These are phyloP conservation scores for Dalechampia spathulata DNA, from an alignment of 441 rosid genomes.

Conservation along the genomic window DNA sequence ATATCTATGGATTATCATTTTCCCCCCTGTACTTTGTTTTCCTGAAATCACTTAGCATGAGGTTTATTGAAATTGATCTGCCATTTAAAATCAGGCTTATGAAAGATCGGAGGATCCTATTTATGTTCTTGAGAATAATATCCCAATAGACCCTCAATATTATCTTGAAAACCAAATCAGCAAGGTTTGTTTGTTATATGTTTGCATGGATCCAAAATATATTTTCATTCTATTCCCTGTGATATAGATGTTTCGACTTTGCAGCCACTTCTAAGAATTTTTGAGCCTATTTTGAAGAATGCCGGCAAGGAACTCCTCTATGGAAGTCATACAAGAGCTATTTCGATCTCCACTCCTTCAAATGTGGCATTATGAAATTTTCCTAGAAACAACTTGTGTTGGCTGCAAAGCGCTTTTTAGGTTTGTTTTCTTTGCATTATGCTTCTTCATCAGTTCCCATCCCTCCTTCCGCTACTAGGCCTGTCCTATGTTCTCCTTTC, in stretches of 20 bases:
- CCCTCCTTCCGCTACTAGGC: not conserved
- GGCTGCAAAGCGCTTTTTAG: constrained; percentile 85
- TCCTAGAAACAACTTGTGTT: constrained; percentile 85
- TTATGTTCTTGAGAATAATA: constrained; percentile 83
- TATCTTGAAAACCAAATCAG: constrained; percentile 94
- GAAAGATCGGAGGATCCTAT: constrained; percentile 98
- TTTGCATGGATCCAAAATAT: constrained; percentile 8
- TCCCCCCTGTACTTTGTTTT: too few relatives aligned
- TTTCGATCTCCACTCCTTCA: constrained; percentile 85
- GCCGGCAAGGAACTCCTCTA: constrained; percentile 93
- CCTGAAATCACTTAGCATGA: not conserved
- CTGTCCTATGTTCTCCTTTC: not conserved
- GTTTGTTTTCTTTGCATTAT: constrained; percentile 22
- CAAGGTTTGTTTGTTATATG: constrained; percentile 49
- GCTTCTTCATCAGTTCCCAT: not conserved
- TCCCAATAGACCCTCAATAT: constrained; percentile 89
- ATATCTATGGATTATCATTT: constrained; percentile 4
- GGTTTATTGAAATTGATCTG: constrained; percentile 8
- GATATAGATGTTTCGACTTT: constrained; percentile 13
- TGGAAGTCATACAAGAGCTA: constrained; percentile 90
- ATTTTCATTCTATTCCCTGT: constrained; percentile 8
- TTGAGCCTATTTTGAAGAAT: constrained; percentile 94
- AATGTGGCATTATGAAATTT: constrained; percentile 91
- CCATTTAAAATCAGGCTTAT: constrained; percentile 60
- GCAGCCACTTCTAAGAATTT: constrained; percentile 93